Conservation (phyloP, 768 basidiomycete species). For the Suillus paluster region DNA sequence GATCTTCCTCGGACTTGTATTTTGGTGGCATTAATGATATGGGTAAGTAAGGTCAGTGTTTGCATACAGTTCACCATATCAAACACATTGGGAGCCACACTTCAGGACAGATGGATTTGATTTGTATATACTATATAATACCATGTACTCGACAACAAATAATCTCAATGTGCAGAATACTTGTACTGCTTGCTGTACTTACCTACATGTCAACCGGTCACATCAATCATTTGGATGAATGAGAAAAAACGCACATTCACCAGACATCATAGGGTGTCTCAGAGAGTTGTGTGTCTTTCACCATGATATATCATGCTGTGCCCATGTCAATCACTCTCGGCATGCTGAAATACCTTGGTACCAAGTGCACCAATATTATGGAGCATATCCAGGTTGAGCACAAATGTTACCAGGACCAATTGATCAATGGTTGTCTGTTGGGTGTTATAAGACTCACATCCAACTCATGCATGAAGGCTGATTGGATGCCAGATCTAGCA, state of each 20-base stretch:
- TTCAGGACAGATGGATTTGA: background rate
- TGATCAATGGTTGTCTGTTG: too few relatives aligned
- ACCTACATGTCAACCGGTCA: background rate
- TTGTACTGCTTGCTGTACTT: background rate
- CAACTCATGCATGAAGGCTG: background rate
- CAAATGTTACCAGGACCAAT: too few relatives aligned
- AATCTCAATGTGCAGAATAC: background rate
- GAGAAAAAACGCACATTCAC: background rate
- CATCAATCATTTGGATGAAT: background rate
- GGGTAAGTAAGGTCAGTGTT: background rate
- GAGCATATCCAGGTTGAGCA: background rate
- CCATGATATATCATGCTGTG: background rate
- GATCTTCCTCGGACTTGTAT: background rate
- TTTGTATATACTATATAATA: background rate
- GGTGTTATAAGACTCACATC: background rate
- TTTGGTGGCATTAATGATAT: background rate
- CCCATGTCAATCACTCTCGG: background rate
- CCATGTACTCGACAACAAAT: background rate
- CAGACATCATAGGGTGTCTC: background rate
- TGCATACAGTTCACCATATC: background rate
- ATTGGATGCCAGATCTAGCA: background rate
- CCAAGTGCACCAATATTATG: background rate
- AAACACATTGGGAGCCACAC: background rate
- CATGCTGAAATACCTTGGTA: background rate
- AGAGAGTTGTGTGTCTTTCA: background rate